Conservation (phyloP, 2,329 filamentous ascomycete species). For the Verticillium zaregamsianum region DNA sequence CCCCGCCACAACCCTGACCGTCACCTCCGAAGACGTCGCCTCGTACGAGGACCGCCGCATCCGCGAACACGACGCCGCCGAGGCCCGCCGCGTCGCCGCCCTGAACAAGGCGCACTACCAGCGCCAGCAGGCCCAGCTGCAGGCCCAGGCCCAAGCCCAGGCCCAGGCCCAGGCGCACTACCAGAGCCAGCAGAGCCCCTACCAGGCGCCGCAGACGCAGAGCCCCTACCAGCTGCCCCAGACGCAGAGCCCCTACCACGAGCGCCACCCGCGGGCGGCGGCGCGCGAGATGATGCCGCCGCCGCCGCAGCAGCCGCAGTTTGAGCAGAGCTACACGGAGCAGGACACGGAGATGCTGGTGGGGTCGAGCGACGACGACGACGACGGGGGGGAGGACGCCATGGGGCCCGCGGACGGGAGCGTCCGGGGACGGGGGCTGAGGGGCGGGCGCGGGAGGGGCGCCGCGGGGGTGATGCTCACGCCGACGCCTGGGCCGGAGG, state of each 20-base stretch:
- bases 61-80: conserved; percentile 42
- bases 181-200: conserved; percentile 8
- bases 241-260: neutral
- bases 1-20: conserved; percentile 61
- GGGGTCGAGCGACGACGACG: conserved; percentile 8
- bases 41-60: conserved; percentile 63
- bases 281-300: conserved; percentile 7
- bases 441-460: conserved; percentile 14
- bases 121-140: conserved; percentile 4
- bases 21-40: conserved; percentile 67
- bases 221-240: neutral
- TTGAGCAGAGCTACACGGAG: conserved; percentile 6
- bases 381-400: conserved; percentile 7
- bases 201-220: conserved; percentile 1
- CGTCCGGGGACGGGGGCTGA: conserved; percentile 11
- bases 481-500: conserved; percentile 18
- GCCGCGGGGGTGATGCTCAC: conserved; percentile 12
- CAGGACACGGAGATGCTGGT: conserved; percentile 12
- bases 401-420: neutral
- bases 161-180: conserved; percentile 10
- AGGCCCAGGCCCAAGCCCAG: neutral
- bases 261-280: neutral
- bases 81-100: conserved; percentile 66
- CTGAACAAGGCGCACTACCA: conserved; percentile 41
- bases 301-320: conserved; percentile 13